Evolutionary conservation across 257 asterid species (phyloP).

Genomic region (Gentiana macrophylla): DNA sequence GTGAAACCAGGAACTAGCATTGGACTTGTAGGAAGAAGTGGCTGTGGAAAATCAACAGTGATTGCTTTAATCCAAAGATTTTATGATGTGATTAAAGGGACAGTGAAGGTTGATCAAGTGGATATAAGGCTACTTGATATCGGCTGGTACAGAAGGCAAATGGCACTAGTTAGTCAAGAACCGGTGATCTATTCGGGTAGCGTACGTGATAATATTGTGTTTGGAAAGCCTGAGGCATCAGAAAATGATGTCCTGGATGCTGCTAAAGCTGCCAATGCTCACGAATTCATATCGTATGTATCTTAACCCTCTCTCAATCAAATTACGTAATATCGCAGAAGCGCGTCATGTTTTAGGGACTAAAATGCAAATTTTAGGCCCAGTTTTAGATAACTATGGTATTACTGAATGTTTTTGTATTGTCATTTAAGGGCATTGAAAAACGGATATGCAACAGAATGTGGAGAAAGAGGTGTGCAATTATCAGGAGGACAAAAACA

Average conservation of each 20-base stretch:
- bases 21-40: constrained; percentile 77
- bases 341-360: neutral
- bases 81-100: constrained; percentile 51
- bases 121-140: constrained; percentile 49
- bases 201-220: constrained; percentile 50
- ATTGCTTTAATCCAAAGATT: constrained; percentile 64
- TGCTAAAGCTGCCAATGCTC: constrained; percentile 79
- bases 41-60: constrained; percentile 82
- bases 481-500: constrained; percentile 81
- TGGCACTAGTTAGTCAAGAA: constrained; percentile 82
- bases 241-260: constrained; percentile 61
- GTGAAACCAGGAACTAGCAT: constrained; percentile 62
- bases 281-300: constrained; percentile 72
- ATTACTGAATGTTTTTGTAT: neutral
- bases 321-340: no score
- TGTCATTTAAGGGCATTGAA: constrained; percentile 42
- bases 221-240: constrained; percentile 56
- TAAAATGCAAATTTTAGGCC: neutral
- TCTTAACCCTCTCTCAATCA: no score
- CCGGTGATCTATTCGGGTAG: constrained; percentile 73
- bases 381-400: neutral
- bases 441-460: constrained; percentile 59
- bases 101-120: constrained; percentile 50
- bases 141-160: constrained; percentile 53
- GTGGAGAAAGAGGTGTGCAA: constrained; percentile 77